phyloP scores from a whole-genome alignment of 1,284 basidiomycete species.

The Malassezia caprae region DNA sequence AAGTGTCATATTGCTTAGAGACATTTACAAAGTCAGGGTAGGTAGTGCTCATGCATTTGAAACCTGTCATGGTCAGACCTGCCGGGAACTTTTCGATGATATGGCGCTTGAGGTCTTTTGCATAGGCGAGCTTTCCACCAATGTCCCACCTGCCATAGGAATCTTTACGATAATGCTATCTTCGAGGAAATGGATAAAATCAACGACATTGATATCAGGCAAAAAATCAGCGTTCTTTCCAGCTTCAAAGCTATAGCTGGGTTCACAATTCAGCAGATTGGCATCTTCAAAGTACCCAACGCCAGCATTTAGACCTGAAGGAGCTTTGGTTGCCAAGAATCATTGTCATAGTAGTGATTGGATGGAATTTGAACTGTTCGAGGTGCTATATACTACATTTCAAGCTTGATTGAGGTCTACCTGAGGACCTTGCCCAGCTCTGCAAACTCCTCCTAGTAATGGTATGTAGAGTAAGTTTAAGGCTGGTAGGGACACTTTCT shows the following conservation, averaged over 20 bases:
- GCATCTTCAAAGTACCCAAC: conserved; percentile 22
- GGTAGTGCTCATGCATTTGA: conserved; percentile 21
- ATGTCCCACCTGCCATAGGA: conserved; percentile 27
- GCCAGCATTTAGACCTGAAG: conserved; percentile 24
- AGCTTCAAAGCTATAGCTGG: conserved; percentile 18
- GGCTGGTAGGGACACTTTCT: too few species aligned
- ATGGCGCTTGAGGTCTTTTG: conserved; percentile 10
- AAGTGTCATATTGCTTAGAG: conserved; percentile 14
- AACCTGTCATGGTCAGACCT: conserved; percentile 29
- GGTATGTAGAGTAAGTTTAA: too few species aligned
- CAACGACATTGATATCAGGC: neutral
- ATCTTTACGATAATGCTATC: conserved; percentile 27
- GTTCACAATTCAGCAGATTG: conserved; percentile 22
- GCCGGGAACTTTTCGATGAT: conserved; percentile 7
- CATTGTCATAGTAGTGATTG: conserved; percentile 21
- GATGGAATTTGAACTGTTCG: neutral
- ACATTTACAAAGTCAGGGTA: conserved; percentile 23
- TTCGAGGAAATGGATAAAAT: conserved; percentile 24
- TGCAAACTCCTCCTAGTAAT: neutral
- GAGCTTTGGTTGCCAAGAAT: too few species aligned
- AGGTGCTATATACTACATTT: conserved; percentile 26
- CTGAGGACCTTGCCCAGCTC: neutral
- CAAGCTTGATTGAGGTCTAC: conserved; percentile 2
- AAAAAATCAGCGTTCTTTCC: neutral
- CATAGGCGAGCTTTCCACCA: conserved; percentile 28